Evolutionary conservation across 2,329 filamentous ascomycete species (phyloP).

Genomic region (Raffaelea albimanens): DNA sequence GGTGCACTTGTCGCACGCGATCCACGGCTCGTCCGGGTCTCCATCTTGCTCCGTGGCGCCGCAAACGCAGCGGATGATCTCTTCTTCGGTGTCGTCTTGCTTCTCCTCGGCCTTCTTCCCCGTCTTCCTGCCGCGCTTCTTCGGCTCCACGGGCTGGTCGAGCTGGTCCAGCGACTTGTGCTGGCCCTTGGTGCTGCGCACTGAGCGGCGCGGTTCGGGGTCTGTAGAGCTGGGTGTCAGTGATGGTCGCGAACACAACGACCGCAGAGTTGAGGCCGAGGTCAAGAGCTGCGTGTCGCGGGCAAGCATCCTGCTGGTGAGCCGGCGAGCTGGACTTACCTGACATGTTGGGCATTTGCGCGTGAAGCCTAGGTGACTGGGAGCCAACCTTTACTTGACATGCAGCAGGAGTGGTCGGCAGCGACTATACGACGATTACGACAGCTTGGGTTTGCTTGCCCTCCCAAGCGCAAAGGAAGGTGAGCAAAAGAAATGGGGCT

Average conservation of each 20-base stretch:
- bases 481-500: too few species aligned
- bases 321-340: slow-evolving; percentile 5
- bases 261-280: too few species aligned
- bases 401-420: not conserved
- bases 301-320: too few species aligned
- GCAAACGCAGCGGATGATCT: slow-evolving; percentile 88
- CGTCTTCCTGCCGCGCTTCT: slow-evolving; percentile 36
- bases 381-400: not conserved
- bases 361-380: not conserved
- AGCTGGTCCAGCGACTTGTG: slow-evolving; percentile 81
- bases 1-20: slow-evolving; percentile 84
- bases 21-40: slow-evolving; percentile 84
- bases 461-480: not conserved
- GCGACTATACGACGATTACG: not conserved
- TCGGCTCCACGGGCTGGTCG: slow-evolving; percentile 48
- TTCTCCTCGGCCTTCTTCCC: slow-evolving; percentile 55
- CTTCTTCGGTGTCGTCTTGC: slow-evolving; percentile 45
- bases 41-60: slow-evolving; percentile 79
- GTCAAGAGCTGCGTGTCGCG: too few species aligned
- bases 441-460: not conserved
- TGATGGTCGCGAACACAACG: too few species aligned
- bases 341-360: slow-evolving; percentile 8
- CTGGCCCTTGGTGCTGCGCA: slow-evolving; percentile 92
- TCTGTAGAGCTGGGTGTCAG: slow-evolving; percentile 23
- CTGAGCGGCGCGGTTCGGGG: slow-evolving; percentile 80